Conservation (phyloP, 371 early-diverging fungal genomes). For the Mortierella sp. region DNA sequence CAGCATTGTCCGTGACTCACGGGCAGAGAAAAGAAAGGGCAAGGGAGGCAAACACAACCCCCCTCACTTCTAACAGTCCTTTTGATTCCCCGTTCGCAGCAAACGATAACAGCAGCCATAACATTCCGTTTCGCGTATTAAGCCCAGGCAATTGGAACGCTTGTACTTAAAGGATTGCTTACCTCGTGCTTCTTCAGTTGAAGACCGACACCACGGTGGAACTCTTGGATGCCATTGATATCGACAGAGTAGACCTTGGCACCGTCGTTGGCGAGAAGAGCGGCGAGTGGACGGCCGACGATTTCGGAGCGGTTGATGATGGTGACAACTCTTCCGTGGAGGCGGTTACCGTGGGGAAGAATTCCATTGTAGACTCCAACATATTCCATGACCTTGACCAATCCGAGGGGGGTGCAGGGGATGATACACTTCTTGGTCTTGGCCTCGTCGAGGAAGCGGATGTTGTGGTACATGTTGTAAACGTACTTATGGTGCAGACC, state of each 20-base stretch:
- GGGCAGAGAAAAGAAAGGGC: neutral
- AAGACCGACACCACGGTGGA: constrained; percentile 88
- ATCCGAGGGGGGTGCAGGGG: constrained; percentile 96
- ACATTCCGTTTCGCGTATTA: neutral
- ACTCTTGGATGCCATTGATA: constrained; percentile 89
- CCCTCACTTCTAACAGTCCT: neutral
- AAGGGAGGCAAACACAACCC: neutral
- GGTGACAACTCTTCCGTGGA: constrained; percentile 95
- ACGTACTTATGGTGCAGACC: constrained; percentile 94
- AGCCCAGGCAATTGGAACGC: neutral
- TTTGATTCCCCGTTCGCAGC: neutral
- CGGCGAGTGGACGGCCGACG: constrained; percentile 98
- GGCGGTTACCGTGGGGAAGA: constrained; percentile 93
- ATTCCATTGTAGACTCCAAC: constrained; percentile 93
- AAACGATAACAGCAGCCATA: neutral
- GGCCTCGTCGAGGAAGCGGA: constrained; percentile 88
- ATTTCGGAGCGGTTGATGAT: constrained; percentile 97
- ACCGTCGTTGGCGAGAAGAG: constrained; percentile 97
- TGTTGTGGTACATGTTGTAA: constrained; percentile 96
- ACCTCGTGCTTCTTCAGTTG: constrained; percentile 85
- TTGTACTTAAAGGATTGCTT: constrained; percentile 5
- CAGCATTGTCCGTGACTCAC: constrained; percentile 5
- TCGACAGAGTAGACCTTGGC: constrained; percentile 97
- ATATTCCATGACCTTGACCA: constrained; percentile 95
- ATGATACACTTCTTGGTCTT: constrained; percentile 93